Evolutionary conservation across 169 alveolate species (phyloP).

Genomic region (Eimeria sp.): DNA sequence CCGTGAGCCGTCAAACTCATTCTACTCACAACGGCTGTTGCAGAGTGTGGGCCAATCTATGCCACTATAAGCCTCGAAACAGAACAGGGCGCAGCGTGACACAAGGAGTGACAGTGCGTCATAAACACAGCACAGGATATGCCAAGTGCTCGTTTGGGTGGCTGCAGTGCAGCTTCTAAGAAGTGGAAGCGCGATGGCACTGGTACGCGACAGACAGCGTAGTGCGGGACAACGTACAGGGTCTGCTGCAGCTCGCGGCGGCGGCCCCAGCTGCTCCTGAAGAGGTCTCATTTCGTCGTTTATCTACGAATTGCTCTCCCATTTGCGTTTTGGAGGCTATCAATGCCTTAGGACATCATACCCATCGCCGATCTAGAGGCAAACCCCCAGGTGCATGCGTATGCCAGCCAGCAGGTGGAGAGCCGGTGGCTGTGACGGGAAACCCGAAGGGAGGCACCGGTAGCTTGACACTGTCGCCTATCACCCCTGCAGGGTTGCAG

Average conservation of each 20-base stretch:
- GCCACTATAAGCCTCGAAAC: background rate
- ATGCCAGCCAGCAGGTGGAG: conserved; percentile 7
- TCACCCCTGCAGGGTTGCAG: background rate
- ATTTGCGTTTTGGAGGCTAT: background rate
- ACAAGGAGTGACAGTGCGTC: background rate
- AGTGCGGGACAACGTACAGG: background rate
- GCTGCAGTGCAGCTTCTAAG: background rate
- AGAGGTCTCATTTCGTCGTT: background rate
- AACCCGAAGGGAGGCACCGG: background rate
- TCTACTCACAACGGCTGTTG: background rate
- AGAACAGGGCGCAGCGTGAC: background rate
- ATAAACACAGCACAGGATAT: background rate
- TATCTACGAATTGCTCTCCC: background rate
- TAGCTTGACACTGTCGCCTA: background rate
- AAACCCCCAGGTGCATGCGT: background rate
- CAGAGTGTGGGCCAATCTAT: background rate
- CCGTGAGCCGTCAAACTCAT: background rate
- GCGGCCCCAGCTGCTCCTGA: background rate
- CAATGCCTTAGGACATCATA: background rate
- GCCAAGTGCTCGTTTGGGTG: background rate
- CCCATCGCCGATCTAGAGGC: conserved; percentile 6
- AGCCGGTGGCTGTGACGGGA: background rate
- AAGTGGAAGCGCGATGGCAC: background rate
- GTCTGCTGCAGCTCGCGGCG: background rate
- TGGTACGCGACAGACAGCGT: background rate